Base-by-base conservation (phyloP, 352 stramenopile species). In the Phytophthora hybrid region DNA sequence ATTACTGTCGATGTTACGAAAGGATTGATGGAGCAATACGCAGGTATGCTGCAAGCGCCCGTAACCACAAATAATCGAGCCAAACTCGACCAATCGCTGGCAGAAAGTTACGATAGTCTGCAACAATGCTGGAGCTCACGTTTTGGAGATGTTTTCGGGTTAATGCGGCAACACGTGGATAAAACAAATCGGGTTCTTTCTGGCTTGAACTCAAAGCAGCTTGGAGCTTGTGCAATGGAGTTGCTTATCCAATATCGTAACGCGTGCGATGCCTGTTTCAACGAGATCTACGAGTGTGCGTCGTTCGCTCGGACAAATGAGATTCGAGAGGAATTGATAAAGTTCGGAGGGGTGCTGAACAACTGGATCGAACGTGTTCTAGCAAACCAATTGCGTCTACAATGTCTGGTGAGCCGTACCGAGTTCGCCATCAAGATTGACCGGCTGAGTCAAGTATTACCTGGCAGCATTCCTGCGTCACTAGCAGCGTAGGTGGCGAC, bases 361-460 rank as follows among this genome's bases (percentile, higher is more conserved):
- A 6, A 8, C 26, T 60, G 54, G 54, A 60, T 60, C 18, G 54
- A 60, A 46, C 54, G 18, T 60, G 31, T 60, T 60, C 19, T 60
- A 60, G 54, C 54, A 21, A n/a, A 46, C 16, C 44, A 59, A 52
- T 57, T 66, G 14, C 31, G 5, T 9, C 13, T 59, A 10, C 31
- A 39, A 52, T 10, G 19, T 5, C 19, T 59, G 46, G 29, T 59
- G 8, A 66, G 37, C 5, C 1, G 5, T 14, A 11, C 21, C 39
- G 60, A 66, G 10, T 23, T 66, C 6, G n/a, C n/a, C 29, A 51
- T 26, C 19, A 66, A 52, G 60, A 66, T 66, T 37, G 37, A 32
- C 4, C 39, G 13, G 8, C 1, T 66, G 31, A 34, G 14, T n/a
- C 19, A 66, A 8, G 16, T 23, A 3, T 29, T 66, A 37, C 60